phyloP scores from a whole-genome alignment of 495 filamentous ascomycete species.

The Endocarpon pusillum region DNA sequence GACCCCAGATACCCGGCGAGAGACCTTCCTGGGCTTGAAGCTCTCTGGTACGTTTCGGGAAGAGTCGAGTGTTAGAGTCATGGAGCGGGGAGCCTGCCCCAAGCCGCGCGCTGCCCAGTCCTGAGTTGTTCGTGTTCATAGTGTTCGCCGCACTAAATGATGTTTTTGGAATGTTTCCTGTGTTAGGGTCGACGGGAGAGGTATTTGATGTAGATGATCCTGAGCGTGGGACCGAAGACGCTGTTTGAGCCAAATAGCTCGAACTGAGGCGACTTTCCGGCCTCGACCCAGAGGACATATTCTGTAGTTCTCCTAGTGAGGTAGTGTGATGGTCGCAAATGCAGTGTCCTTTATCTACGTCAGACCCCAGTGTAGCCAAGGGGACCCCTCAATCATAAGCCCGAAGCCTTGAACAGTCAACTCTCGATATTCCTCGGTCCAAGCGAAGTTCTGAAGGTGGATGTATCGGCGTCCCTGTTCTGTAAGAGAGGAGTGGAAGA shows the following conservation, averaged over 20 bases:
- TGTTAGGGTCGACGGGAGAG: constrained; percentile 68
- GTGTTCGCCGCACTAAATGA: constrained; percentile 54
- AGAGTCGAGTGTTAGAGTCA: constrained; percentile 63
- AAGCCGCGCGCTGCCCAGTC: constrained; percentile 58
- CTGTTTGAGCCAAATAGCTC: constrained; percentile 56
- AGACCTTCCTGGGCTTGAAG: constrained; percentile 94
- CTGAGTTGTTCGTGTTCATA: constrained; percentile 44
- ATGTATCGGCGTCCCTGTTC: too few species aligned
- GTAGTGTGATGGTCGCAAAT: too few species aligned
- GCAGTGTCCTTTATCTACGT: too few species aligned
- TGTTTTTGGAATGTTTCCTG: constrained; percentile 48
- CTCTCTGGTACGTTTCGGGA: constrained; percentile 85
- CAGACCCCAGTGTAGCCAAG: too few species aligned
- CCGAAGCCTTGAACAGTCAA: too few species aligned
- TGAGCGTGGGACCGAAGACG: constrained; percentile 41
- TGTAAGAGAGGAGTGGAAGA: too few species aligned
- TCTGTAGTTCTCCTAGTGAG: background rate
- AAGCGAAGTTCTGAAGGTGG: too few species aligned
- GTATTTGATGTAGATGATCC: constrained; percentile 74
- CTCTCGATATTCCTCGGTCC: too few species aligned
- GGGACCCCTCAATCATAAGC: too few species aligned
- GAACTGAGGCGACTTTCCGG: constrained; percentile 58
- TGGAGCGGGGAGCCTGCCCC: constrained; percentile 96
- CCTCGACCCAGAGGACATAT: constrained; percentile 12
- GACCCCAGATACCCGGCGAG: constrained; percentile 78